These are phyloP conservation scores for Boletus reticuloceps DNA, from an alignment of 768 basidiomycete species.

Conservation along the genomic window DNA sequence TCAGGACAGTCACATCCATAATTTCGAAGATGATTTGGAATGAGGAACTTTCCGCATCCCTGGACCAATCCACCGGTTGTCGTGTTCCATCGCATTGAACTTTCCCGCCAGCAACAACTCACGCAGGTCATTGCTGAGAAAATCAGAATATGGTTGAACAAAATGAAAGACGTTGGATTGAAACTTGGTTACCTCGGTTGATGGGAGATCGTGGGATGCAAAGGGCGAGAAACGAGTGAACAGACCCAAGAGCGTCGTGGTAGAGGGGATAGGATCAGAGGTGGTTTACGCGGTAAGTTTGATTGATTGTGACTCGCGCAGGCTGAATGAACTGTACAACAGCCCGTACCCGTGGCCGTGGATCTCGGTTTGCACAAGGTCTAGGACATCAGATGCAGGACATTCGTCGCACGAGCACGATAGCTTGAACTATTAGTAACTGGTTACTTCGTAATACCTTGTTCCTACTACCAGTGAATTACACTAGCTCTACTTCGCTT, in stretches of 20 bases:
- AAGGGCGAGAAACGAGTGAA: slow-evolving; percentile 80
- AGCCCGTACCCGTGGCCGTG: slow-evolving; percentile 71
- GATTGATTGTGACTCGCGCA: not conserved
- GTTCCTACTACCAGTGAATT: not conserved
- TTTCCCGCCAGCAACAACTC: slow-evolving; percentile 86
- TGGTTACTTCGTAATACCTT: not conserved
- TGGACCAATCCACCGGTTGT: slow-evolving; percentile 91
- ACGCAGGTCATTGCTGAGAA: slow-evolving; percentile 88
- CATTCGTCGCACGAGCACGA: slow-evolving; percentile 21
- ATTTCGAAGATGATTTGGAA: slow-evolving; percentile 99
- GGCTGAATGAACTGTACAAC: not conserved
- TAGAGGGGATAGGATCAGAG: slow-evolving; percentile 60
- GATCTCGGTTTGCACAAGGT: slow-evolving; percentile 80
- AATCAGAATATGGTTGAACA: slow-evolving; percentile 84
- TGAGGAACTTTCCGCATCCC: slow-evolving; percentile 89
- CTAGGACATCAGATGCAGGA: slow-evolving; percentile 75
- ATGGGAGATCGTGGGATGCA: slow-evolving; percentile 49
- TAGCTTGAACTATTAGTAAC: slow-evolving; percentile 7
- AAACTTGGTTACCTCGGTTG: slow-evolving; percentile 69
- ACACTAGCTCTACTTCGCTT: slow-evolving; percentile 1
- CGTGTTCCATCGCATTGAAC: slow-evolving; percentile 90
- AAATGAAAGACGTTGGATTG: slow-evolving; percentile 82
- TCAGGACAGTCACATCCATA: slow-evolving; percentile 73
- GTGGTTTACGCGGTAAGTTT: slow-evolving; percentile 53
- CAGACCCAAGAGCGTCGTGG: slow-evolving; percentile 76